Evolutionary conservation across 1,139 yeast species (phyloP), one percentile per base, ranked within the genome.

Genomic region (Saccharomyces hybrid): DNA sequence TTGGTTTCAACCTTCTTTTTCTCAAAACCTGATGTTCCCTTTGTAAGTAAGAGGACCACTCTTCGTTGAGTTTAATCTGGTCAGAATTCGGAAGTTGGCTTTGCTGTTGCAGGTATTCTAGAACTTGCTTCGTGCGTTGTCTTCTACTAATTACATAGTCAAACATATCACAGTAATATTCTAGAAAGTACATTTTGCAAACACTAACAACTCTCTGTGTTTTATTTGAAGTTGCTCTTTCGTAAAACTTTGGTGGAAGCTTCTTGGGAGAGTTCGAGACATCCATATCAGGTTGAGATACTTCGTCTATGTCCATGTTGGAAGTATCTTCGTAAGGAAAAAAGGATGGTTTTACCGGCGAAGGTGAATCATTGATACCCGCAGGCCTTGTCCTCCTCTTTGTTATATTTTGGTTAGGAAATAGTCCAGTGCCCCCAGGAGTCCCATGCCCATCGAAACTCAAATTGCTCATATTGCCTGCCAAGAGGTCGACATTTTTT

Each of bases 81-180:
- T 61, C 56, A 9, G 61, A 52, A 48, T 56, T 59, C 41, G 60
- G 57, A 4, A 84, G 75, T 52, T 81, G 75, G 59, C 67, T 57
- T 71, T 71, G 57, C 73, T 73, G 58, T 85, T 75, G 65, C 49
- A 69, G 57, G 50, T 83, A 79, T 49, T 78, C 73, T 64, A 84
- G 78, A 26, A 89, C 95, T 62, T 84, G 80, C 50, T 77, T 75
- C 26, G 85, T 76, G 57, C 99, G 81, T 67, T 88, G 91, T 69
- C 91, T 82, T 68, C 99, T 82, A 59, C 83, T 82, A 61, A 91
- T 88, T 26, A 93, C 88, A 67, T 95, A 95, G 69, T 90, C 96
- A 73, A 95, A 87, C 82, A 88, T 84, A 68, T 93, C 99, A 73
- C 97, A 91, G 71, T 95, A 95, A 71, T 91, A 90, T 70, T 95